Evolutionary conservation across 306 rosid species (phyloP).

Genomic region (Hylodesmum podocarpum): DNA sequence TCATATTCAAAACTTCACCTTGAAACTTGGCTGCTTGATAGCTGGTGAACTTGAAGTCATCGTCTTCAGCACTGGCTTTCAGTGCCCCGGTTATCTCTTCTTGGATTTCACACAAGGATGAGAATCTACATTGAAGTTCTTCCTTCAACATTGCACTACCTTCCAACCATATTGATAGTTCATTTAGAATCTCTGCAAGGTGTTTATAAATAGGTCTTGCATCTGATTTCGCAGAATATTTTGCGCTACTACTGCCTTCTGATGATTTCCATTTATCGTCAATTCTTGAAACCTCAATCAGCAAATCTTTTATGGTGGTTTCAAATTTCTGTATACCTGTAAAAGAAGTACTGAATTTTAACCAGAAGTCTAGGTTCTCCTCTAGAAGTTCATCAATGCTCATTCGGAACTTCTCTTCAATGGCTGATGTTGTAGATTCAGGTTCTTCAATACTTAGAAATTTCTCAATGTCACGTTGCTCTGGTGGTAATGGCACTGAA

Average conservation of each 20-base stretch:
- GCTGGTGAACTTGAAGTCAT: slow-evolving; percentile 76
- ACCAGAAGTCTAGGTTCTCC: slow-evolving; percentile 84
- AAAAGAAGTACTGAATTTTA: slow-evolving; percentile 64
- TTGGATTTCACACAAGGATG: slow-evolving; percentile 74
- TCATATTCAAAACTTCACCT: slow-evolving; percentile 91
- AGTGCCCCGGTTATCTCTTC: slow-evolving; percentile 70
- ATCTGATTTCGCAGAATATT: slow-evolving; percentile 61
- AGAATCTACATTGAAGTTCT: slow-evolving; percentile 65
- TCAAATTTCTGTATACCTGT: slow-evolving; percentile 61
- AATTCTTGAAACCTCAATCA: slow-evolving; percentile 46
- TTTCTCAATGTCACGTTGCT: background rate
- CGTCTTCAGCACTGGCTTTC: slow-evolving; percentile 76
- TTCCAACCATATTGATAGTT: slow-evolving; percentile 66
- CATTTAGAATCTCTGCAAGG: slow-evolving; percentile 67
- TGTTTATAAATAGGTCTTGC: slow-evolving; percentile 76
- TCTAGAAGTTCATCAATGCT: slow-evolving; percentile 73
- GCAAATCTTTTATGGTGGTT: slow-evolving; percentile 56
- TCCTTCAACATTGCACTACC: slow-evolving; percentile 52
- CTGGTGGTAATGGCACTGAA: slow-evolving; percentile 2
- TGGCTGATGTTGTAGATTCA: slow-evolving; percentile 32
- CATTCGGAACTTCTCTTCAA: slow-evolving; percentile 63
- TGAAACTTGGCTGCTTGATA: slow-evolving; percentile 94
- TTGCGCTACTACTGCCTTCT: slow-evolving; percentile 47
- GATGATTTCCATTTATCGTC: slow-evolving; percentile 43
- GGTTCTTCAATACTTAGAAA: background rate